Evolutionary conservation across 2,329 filamentous ascomycete species (phyloP), one percentile per base, ranked within the genome.

Genomic region (Aureobasidium melanogenum): DNA sequence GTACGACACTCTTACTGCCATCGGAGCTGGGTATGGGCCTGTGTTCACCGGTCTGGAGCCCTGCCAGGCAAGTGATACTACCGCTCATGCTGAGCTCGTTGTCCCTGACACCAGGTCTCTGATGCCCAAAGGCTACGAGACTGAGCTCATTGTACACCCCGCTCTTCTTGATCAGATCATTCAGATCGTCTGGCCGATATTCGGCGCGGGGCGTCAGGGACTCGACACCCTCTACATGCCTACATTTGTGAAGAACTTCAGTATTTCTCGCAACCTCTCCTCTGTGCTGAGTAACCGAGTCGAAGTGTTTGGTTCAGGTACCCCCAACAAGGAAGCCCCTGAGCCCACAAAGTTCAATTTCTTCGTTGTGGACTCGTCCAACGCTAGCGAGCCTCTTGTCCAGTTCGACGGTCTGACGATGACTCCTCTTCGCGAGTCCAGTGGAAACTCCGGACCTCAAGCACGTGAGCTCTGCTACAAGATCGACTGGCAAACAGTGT

Each of bases 201-300:
- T 56, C 22, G 52, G 52, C 24, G 52, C 52, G 1, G 52, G 52
- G 14, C 36, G 52, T 15, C 39, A 43, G 7, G 52, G 52, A 24
- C 52, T 56, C 10, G 52, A 38, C 19, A 56, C 52, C 3, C 52
- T 56, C 8, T 56, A 56, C 14, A 56, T 56, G 52, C 52, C 52
- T 10, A 56, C 52, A 2, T 56, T 56, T 19, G 52, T 56, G 17
- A 56, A 56, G 52, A 56, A 44, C n/a, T 56, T 56, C 52, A 56
- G 52, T 39, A 56, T 56, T 3, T 56, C 52, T 17, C 17, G 39
- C 17, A 56, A 56, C 3, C 44, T 56, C 14, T 34, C 52, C 17
- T 19, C 52, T 3, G 28, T 7, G 6, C 52, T 38, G 5, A 39
- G 28, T 7, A 24, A 17, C n/a, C 26, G 12, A 12, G 38, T 56